Conservation (phyloP, 768 basidiomycete species). For the Crassisporium funariophilum region DNA sequence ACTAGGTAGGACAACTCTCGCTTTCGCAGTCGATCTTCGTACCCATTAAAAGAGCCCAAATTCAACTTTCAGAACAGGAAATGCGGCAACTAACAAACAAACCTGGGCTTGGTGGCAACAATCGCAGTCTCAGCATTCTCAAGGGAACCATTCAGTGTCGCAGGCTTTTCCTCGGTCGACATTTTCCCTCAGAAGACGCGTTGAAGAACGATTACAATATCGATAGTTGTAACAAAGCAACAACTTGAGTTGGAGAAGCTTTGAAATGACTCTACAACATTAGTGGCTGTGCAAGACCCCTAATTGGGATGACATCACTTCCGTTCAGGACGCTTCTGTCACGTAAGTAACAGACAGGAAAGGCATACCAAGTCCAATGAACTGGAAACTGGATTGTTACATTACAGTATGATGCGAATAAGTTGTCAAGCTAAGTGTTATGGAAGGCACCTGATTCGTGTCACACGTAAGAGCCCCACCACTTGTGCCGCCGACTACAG, state of each 20-base stretch:
- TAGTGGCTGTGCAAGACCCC: not conserved
- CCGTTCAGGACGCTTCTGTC: too few relatives aligned
- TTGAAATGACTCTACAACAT: not conserved
- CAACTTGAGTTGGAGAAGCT: not conserved
- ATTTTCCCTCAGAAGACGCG: not conserved
- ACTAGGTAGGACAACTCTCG: slow-evolving; percentile 53
- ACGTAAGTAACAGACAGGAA: too few relatives aligned
- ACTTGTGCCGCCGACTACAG: too few relatives aligned
- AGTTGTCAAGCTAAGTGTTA: too few relatives aligned
- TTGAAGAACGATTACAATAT: too few relatives aligned
- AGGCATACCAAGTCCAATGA: too few relatives aligned
- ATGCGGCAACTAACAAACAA: not conserved
- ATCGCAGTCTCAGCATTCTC: too few relatives aligned
- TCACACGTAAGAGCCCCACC: too few relatives aligned
- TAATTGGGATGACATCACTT: not conserved
- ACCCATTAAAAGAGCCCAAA: not conserved
- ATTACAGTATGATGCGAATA: too few relatives aligned
- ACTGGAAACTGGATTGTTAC: too few relatives aligned
- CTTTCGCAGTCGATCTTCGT: slow-evolving; percentile 24
- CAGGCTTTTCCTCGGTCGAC: not conserved
- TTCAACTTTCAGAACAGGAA: not conserved
- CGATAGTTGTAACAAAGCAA: too few relatives aligned
- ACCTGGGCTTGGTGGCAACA: not conserved
- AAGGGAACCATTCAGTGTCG: not conserved
- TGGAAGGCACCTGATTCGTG: too few relatives aligned